Percentiles rank a stretch among this genome's conserved stretches.
Evolutionary conservation across 2,329 filamentous ascomycete genomes (phyloP).

Genomic region (Acrocalymma vagum): DNA sequence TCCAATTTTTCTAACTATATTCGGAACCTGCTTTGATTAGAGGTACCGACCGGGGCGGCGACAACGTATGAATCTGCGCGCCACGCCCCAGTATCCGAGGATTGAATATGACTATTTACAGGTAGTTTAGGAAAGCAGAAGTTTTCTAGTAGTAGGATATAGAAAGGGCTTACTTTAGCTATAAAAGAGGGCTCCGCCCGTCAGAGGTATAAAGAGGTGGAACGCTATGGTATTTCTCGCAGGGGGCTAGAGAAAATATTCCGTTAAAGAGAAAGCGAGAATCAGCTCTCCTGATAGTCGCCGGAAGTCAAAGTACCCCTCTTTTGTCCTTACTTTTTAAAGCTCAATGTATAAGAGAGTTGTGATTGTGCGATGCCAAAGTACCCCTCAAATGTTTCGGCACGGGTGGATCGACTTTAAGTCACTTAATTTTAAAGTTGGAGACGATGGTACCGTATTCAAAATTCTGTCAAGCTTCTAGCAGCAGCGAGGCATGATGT

Average conservation of each 20-base stretch:
- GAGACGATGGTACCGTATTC: too few relatives aligned
- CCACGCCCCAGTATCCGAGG: slow-evolving; percentile 5
- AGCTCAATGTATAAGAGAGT: too few relatives aligned
- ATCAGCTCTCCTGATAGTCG: slow-evolving; percentile 2
- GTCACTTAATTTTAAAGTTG: too few relatives aligned
- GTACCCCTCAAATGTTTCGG: too few relatives aligned
- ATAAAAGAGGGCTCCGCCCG: slow-evolving; percentile 8
- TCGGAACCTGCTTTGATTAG: too few relatives aligned
- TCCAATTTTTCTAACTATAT: too few relatives aligned
- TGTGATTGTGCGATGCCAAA: too few relatives aligned
- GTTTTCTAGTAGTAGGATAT: slow-evolving; percentile 3
- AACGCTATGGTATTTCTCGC: slow-evolving; percentile 1
- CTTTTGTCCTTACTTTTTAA: too few relatives aligned
- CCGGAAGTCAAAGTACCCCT: slow-evolving; percentile 11
- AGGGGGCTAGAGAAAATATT: slow-evolving; percentile 12
- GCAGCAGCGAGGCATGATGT: too few relatives aligned
- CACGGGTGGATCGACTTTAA: too few relatives aligned
- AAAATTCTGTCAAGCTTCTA: too few relatives aligned
- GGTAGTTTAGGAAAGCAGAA: slow-evolving; percentile 1
- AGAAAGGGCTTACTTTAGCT: slow-evolving; percentile 7
- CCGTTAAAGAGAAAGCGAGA: slow-evolving; percentile 4
- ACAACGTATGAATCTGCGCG: slow-evolving; percentile 3
- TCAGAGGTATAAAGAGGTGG: slow-evolving; percentile 7
- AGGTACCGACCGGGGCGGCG: slow-evolving; percentile 4
- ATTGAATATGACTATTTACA: slow-evolving; percentile 4